phyloP scores from a whole-genome alignment of 768 basidiomycete genomes.

The Agaricus subrufescens region DNA sequence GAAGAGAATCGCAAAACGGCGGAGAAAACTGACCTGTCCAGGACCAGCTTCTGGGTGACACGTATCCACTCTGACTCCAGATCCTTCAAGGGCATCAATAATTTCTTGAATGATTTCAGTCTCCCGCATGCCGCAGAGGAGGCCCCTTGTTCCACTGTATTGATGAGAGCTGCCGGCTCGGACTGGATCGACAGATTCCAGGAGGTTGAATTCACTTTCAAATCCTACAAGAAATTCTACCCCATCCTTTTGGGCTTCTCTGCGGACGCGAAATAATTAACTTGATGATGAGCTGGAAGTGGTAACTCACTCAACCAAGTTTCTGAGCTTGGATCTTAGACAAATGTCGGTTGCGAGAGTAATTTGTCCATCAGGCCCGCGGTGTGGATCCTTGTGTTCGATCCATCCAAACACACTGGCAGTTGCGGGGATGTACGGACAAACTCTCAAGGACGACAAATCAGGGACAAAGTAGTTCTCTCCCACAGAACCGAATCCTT shows the following conservation, averaged over 20 bases:
- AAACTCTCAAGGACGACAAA: conserved; percentile 43
- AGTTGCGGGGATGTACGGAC: conserved; percentile 56
- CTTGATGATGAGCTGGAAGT: no score
- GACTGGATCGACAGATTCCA: conserved; percentile 38
- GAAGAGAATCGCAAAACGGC: background rate
- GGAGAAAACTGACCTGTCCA: conserved; percentile 31
- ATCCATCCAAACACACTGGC: conserved; percentile 66
- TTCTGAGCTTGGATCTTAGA: conserved; percentile 50
- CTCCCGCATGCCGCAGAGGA: conserved; percentile 41
- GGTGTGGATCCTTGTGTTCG: conserved; percentile 47
- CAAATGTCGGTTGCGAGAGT: conserved; percentile 50
- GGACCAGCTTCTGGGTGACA: conserved; percentile 70
- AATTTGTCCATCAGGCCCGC: conserved; percentile 21
- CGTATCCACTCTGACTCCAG: conserved; percentile 60
- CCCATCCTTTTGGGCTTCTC: conserved; percentile 10
- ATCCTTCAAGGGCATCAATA: conserved; percentile 39
- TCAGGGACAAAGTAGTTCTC: conserved; percentile 62
- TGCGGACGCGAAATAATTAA: background rate
- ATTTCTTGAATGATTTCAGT: conserved; percentile 53
- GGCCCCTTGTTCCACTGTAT: conserved; percentile 37
- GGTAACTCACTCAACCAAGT: conserved; percentile 39
- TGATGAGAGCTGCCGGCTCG: conserved; percentile 29
- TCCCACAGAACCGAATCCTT: conserved; percentile 50
- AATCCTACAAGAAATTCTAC: conserved; percentile 61
- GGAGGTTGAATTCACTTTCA: conserved; percentile 66